Base-by-base conservation (phyloP, 495 filamentous ascomycete genomes). In the Astrocystis sublimbata region DNA sequence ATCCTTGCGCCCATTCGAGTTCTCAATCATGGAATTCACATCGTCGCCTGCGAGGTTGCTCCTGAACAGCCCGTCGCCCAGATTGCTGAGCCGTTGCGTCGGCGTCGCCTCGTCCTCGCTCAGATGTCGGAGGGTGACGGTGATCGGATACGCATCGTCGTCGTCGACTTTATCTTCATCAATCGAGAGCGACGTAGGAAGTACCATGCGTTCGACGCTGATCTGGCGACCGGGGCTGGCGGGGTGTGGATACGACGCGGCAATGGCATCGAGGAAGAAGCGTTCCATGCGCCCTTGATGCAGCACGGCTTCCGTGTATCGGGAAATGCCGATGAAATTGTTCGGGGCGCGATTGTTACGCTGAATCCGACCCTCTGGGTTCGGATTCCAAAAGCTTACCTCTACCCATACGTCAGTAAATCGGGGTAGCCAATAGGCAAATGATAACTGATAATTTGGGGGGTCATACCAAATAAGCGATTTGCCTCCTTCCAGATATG, bases 401-500 rank as follows among this genome's bases (percentile, higher is more conserved):
- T 80, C 67, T 69, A 57, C 45, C n/a, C 21, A 12, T 31, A 33
- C 19, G 23, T 49, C 26, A 58, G 17, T 40, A 3, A 3, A 12
- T 38, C 45, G 36, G 57, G 38, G 24, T 57, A 33, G 8, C 15
- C 8, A 17, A 33, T 38, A 40, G 31, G 28, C 24, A 56, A 36
- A 41, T 40, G 40, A 40, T 1, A n/a, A n/a, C n/a, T n/a, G n/a
- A n/a, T 17, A 3, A 15, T 60, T 54, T 12, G 5, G 49, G 5
- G 49, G n/a, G 9, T 5, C 57, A 23, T 60, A 69, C 71, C 72
- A 6, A 75, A 62, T 71, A 83, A 78, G 45, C 81, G 76, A 68
- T 84, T 81, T n/a, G 77, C 77, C 59, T 89, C 86, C 35, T 85
- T 81, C 75, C 79, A 81, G 8, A 81, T 79, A 8, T 80, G 78